Conservation (phyloP, 768 basidiomycete genomes). For the Pleurotus cornucopiae region DNA sequence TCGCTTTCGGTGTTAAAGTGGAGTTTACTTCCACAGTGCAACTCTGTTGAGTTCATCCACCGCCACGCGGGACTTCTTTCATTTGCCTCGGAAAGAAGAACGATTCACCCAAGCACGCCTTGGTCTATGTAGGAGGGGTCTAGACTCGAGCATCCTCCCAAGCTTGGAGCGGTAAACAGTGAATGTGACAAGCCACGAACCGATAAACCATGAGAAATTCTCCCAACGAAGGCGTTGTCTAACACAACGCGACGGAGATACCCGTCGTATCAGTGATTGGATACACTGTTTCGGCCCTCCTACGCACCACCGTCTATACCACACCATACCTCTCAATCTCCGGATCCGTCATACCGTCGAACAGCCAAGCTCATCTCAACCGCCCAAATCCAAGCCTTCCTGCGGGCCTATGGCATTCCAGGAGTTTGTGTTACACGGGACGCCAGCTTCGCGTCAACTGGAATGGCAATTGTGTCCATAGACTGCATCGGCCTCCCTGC, state of each 20-base stretch:
- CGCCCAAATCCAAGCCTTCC: neutral
- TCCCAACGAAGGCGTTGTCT: neutral
- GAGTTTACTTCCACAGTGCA: neutral
- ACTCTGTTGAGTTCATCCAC: neutral
- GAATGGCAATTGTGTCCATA: neutral
- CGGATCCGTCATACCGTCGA: neutral
- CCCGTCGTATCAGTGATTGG: neutral
- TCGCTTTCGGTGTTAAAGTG: slow-evolving; percentile 3
- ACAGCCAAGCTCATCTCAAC: slow-evolving; percentile 1
- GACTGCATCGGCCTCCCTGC: neutral
- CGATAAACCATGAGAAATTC: neutral
- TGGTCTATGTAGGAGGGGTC: too few relatives aligned
- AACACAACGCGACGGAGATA: neutral
- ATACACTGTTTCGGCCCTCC: slow-evolving; percentile 3
- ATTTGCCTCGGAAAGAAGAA: neutral
- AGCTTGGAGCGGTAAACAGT: too few relatives aligned
- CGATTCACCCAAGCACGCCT: neutral
- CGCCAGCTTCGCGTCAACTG: neutral
- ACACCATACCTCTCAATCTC: slow-evolving; percentile 8
- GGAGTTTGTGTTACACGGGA: slow-evolving; percentile 1
- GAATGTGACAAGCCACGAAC: neutral
- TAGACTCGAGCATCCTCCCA: too few relatives aligned
- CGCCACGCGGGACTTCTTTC: neutral
- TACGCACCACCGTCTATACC: slow-evolving; percentile 1
- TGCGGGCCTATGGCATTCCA: slow-evolving; percentile 8